Evolutionary conservation across 2,329 filamentous ascomycete genomes (phyloP), one percentile per base, ranked within the genome.

Genomic region (Rosellinia necatrix): DNA sequence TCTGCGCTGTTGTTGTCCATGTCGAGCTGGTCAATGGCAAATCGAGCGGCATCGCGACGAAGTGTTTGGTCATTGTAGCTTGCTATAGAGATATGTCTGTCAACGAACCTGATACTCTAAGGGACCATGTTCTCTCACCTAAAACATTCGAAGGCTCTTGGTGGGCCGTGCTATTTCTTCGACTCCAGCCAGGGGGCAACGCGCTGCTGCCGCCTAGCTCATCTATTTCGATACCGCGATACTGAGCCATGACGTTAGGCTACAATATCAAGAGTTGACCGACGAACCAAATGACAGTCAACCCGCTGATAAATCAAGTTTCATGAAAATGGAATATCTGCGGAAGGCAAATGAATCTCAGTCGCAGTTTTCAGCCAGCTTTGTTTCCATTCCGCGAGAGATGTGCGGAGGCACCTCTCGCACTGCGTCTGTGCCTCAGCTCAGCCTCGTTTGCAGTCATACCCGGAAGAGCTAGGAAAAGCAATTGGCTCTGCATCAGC

Each of bases 41-140:
- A 49, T 22, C 17, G 34, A 30, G 17, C 10, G 6, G 47, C 47
- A 49, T 49, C 47, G 34, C 25, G 35, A 7, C 47, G 47, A 15
- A 49, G 47, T 3, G 35, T 49, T 15, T 4, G 47, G 10, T 49
- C 47, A 19, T 49, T 49, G 12, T 49, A 49, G 25, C 15, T 49
- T 13, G 35, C 47, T 49, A 41, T 5, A 10, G 12, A n/a, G 10
- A 3, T 13, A 7, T 37, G 46, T 49, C n/a, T 38, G 46, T 22
- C 7, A 6, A 30, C 32, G 22, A 22, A 40, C 10, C 10, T 6
- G 6, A 49, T 40, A n/a, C 41, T 4, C 10, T 30, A 21, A 21
- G 12, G 6, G 17, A 32, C 5, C 15, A 3, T 8, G 2, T 24
- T 10, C 10, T 38, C 34, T 38, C 22, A 49, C 46, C 34, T 13